Evolutionary conservation across 176 grass and related monocot species (phyloP), one percentile per base, ranked within the genome.

Genomic region (Aegilops sharonensis): DNA sequence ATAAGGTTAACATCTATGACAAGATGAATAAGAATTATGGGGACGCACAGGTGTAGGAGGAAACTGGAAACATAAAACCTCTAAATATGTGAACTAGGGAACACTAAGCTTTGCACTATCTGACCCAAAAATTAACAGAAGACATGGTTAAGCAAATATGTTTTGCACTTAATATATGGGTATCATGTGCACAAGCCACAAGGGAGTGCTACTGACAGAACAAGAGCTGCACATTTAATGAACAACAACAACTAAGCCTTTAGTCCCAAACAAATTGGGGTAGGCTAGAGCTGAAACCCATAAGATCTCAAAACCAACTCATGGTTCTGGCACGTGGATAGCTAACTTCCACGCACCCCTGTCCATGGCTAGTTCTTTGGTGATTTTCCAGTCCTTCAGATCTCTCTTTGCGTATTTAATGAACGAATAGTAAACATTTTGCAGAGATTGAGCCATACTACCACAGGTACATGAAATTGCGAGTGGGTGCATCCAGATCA

Each of bases 41-140:
- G 25, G 78, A 71, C 78, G 43, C 15, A 20, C 77, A 85, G 5
- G 81, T 13, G 59, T 89, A 81, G 47, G 17, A 35, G 39, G 70
- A 75, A 64, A 78, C 15, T 35, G 18, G 70, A 64, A 64, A 78
- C 11, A 79, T 17, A 65, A 64, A 74, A 84, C 62, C 39, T 50
- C 15, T 78, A 34, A 81, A 48, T 48, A 81, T 50, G 14, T 62
- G 37, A 88, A 78, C 24, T 1, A 15, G 63, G 15, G 61, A 75
- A 27, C 36, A 68, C 24, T 57, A 87, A 78, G 45, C 34, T 54
- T 39, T 83, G 35, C 47, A 77, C 17, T 64, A 57, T 60, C 54
- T 72, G 61, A 42, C 79, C n/a, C 57, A 76, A 64, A 83, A 30
- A 87, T 52, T 23, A 87, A 76, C 23, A 29, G 43, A 56, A 66